Evolutionary conservation across 495 filamentous ascomycete genomes (phyloP), one percentile per base, ranked within the genome.

Genomic region (Penicillium goetzii): DNA sequence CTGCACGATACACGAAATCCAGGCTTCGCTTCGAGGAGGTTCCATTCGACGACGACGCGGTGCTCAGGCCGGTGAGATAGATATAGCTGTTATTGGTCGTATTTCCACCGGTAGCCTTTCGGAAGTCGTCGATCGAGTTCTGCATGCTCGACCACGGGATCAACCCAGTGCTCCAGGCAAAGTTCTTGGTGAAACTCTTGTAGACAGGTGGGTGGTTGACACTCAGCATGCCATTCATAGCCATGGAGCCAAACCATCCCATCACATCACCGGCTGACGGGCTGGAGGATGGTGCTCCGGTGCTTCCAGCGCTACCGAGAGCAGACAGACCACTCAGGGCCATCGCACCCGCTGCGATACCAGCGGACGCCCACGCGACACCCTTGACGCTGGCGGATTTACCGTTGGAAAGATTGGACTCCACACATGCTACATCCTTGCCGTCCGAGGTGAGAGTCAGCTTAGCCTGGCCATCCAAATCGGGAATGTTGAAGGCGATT

Each of bases 161-260:
- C 62, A 97, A 72, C 25, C 93, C 94, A 28, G 88, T 89, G 63
- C 91, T 93, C 81, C 97, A 99, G 41, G 83, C 92, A 76, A 99
- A 99, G 74, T 98, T 99, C 77, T 89, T 89, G 43, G 90, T 75
- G 74, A 96, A 99, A 71, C 88, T 93, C 60, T 86, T 83, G 76
- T 98, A 98, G 28, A 98, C 86, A 30, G 85, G 74, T 6, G 95
- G 95, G 69, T 96, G 92, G 66, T 88, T 85, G 67, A 93, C 92
- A 64, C 90, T 94, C 72, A 97, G 76, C 95, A 98, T 97, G 58
- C 95, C 95, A 72, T 93, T 97, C 80, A 93, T 89, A 21, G 95
- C 93, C 76, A 99, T 88, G 32, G 88, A 88, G 78, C 98, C 95
- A 76, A 98, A 97, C 85, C 89, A 94, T 52, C 88, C 87, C 72